Conservation (phyloP, 257 asterid species). For the Craterostigma plantagineum region DNA sequence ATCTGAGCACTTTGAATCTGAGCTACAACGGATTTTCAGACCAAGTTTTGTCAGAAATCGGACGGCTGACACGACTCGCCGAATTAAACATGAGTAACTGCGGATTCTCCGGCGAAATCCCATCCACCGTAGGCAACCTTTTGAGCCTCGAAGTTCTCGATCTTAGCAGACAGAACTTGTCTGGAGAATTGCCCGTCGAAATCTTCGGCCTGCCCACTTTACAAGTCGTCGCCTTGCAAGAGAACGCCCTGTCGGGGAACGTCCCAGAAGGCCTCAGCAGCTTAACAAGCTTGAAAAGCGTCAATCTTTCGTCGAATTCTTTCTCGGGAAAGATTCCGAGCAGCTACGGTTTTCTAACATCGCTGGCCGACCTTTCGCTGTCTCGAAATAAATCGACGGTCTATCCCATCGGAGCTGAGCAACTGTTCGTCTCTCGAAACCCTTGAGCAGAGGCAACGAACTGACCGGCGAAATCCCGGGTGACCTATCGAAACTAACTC, state of each 20-base stretch:
- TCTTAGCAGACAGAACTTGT: slow-evolving; percentile 57
- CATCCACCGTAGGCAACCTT: slow-evolving; percentile 37
- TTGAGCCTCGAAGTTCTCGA: slow-evolving; percentile 43
- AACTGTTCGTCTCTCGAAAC: slow-evolving; percentile 40
- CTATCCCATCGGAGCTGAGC: slow-evolving; percentile 43
- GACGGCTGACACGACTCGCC: slow-evolving; percentile 27
- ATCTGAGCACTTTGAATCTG: slow-evolving; percentile 46
- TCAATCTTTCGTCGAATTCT: slow-evolving; percentile 48
- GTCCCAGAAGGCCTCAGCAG: slow-evolving; percentile 85
- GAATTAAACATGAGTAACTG: slow-evolving; percentile 56
- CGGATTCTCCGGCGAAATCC: slow-evolving; percentile 49
- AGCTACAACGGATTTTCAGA: slow-evolving; percentile 43
- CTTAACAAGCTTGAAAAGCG: slow-evolving; percentile 38
- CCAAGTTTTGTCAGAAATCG: slow-evolving; percentile 22
- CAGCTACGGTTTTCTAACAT: slow-evolving; percentile 46
- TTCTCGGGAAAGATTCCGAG: slow-evolving; percentile 49
- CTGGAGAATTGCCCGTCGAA: slow-evolving; percentile 63
- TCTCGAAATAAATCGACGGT: slow-evolving; percentile 32
- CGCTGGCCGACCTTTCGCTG: slow-evolving; percentile 34
- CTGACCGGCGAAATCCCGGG: slow-evolving; percentile 31
- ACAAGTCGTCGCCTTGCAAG: slow-evolving; percentile 42
- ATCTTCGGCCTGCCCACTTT: slow-evolving; percentile 59
- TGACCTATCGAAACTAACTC: slow-evolving; percentile 32
- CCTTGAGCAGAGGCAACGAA: slow-evolving; percentile 29
- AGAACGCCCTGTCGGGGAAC: slow-evolving; percentile 39